Percentiles rank a stretch among this genome's conserved stretches.
phyloP scores from a whole-genome alignment of 257 asterid genomes.

The Penstemon eatonii region DNA sequence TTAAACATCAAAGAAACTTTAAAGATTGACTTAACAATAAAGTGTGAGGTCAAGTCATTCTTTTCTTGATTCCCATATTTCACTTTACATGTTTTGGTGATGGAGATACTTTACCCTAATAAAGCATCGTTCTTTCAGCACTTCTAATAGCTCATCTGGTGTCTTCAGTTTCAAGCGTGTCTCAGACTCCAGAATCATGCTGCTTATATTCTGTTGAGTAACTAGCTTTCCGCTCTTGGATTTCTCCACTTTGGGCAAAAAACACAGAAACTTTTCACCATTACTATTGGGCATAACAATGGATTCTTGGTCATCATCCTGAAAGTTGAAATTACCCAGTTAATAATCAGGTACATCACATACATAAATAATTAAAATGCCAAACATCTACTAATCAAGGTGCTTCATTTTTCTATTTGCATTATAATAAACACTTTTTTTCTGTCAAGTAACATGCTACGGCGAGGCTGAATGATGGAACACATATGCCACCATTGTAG shows the following conservation, averaged over 20 bases:
- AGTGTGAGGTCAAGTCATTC: neutral
- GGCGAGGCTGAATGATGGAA: neutral
- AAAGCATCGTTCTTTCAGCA: slow-evolving; percentile 82
- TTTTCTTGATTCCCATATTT: slow-evolving; percentile 13
- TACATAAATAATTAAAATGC: slow-evolving; percentile 15
- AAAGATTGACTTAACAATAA: neutral
- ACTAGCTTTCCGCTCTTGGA: slow-evolving; percentile 67
- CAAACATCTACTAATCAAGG: slow-evolving; percentile 12
- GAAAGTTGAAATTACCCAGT: slow-evolving; percentile 28
- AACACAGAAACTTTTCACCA: slow-evolving; percentile 86
- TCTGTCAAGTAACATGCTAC: neutral
- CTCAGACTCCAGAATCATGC: slow-evolving; percentile 87
- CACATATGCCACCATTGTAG: neutral
- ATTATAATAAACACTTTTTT: neutral
- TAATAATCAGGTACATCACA: neutral
- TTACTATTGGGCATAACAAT: slow-evolving; percentile 67
- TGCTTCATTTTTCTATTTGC: neutral
- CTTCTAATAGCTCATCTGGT: slow-evolving; percentile 94
- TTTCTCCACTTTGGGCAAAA: slow-evolving; percentile 83
- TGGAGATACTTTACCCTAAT: slow-evolving; percentile 57
- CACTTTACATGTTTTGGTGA: slow-evolving; percentile 11
- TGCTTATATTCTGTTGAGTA: slow-evolving; percentile 76
- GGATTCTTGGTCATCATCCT: slow-evolving; percentile 90
- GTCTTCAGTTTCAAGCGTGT: slow-evolving; percentile 73
- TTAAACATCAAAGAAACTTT: neutral